Conservation (phyloP, 805 yeast genomes). For the Wickerhamiella lipophila region DNA sequence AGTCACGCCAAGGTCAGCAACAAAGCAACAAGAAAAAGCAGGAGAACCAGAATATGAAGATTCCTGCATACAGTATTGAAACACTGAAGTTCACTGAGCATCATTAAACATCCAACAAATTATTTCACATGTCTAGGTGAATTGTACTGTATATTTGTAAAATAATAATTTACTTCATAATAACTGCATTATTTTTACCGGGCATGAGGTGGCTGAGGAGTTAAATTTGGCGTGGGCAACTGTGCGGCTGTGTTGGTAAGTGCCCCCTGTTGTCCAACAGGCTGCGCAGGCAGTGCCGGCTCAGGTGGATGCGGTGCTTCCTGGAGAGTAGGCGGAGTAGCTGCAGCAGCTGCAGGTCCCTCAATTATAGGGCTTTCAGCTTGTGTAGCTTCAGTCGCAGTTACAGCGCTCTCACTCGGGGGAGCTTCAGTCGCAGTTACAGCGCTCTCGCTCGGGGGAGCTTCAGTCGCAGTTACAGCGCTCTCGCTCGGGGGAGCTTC, state of each 20-base stretch:
- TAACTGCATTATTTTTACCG: background rate
- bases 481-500: too few relatives aligned
- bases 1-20: slow-evolving; percentile 16
- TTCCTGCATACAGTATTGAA: slow-evolving; percentile 28
- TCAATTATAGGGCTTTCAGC: too few relatives aligned
- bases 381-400: too few relatives aligned
- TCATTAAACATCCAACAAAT: background rate
- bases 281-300: background rate
- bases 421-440: too few relatives aligned
- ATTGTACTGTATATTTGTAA: background rate
- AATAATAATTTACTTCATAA: slow-evolving; percentile 1
- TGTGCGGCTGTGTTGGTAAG: background rate
- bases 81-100: slow-evolving; percentile 17
- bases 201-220: background rate
- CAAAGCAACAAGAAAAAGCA: slow-evolving; percentile 6
- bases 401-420: too few relatives aligned
- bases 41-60: slow-evolving; percentile 2
- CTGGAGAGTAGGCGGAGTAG: background rate
- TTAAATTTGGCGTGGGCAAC: background rate
- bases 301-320: background rate
- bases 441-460: too few relatives aligned
- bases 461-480: too few relatives aligned
- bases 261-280: background rate
- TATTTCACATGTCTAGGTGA: too few relatives aligned
- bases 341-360: background rate